phyloP scores from a whole-genome alignment of 2,329 filamentous ascomycete genomes.

The Penicillium sp. region DNA sequence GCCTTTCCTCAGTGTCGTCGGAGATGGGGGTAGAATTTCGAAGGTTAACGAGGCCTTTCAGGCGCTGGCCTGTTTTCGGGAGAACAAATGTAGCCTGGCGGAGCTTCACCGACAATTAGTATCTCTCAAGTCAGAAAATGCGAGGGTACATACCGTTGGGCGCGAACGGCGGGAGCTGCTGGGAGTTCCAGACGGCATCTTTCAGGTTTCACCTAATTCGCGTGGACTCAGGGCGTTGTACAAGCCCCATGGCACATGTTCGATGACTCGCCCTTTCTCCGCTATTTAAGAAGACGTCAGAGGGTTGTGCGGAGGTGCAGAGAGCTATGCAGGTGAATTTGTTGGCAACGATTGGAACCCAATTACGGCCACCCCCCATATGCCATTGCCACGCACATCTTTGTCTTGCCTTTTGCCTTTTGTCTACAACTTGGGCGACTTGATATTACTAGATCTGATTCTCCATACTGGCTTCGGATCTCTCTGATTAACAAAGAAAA shows the following conservation, averaged over 20 bases:
- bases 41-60: slow-evolving; percentile 75
- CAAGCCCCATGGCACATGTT: slow-evolving; percentile 1
- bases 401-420: neutral
- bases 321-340: slow-evolving; percentile 8
- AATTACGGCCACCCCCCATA: slow-evolving; percentile 12
- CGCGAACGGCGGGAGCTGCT: slow-evolving; percentile 35
- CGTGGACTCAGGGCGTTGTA: slow-evolving; percentile 11
- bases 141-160: slow-evolving; percentile 30
- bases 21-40: slow-evolving; percentile 47
- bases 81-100: slow-evolving; percentile 85
- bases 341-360: slow-evolving; percentile 2
- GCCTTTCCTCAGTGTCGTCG: slow-evolving; percentile 32
- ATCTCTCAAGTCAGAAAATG: neutral
- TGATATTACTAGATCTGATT: neutral
- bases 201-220: slow-evolving; percentile 17
- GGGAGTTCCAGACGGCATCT: slow-evolving; percentile 32
- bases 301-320: slow-evolving; percentile 5
- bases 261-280: slow-evolving; percentile 1
- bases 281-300: neutral
- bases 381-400: slow-evolving; percentile 13
- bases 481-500: neutral
- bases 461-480: neutral
- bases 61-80: slow-evolving; percentile 79
- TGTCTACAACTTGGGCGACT: neutral
- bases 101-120: slow-evolving; percentile 49